Percentiles rank a stretch among this genome's conserved stretches.
Evolutionary conservation across 192 early-diverging fungal genomes (phyloP).

Genomic region (Backusella circina): DNA sequence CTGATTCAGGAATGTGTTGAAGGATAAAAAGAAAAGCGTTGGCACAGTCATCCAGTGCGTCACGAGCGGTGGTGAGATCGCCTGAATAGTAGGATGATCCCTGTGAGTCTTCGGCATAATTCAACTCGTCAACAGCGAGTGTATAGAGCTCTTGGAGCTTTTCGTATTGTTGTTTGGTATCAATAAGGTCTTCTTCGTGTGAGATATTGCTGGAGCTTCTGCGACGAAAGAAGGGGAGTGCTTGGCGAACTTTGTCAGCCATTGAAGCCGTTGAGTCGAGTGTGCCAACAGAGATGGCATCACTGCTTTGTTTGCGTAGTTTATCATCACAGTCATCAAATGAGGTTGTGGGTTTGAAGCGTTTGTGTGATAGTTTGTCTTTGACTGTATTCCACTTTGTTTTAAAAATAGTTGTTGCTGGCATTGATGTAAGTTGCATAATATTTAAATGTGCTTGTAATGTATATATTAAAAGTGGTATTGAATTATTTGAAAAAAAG

Average conservation of each 20-base stretch:
- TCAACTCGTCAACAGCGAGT: conserved; percentile 9
- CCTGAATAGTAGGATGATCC: conserved; percentile 14
- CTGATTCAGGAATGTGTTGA: neutral
- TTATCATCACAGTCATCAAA: neutral
- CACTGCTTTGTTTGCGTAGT: neutral
- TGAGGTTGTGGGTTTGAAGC: neutral
- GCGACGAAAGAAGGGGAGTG: conserved; percentile 10
- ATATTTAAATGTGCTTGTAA: neutral
- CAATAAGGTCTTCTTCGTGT: neutral
- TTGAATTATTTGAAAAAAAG: neutral
- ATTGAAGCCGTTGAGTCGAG: neutral
- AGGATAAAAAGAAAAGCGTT: neutral
- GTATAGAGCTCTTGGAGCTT: conserved; percentile 5
- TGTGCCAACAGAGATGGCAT: conserved; percentile 11
- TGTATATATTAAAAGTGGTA: neutral
- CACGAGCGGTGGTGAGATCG: conserved; percentile 5
- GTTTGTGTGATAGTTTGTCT: neutral
- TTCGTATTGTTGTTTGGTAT: neutral
- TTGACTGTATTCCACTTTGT: conserved; percentile 5
- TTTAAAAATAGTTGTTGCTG: conserved; percentile 5
- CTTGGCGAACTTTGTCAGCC: conserved; percentile 11
- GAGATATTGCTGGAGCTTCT: neutral
- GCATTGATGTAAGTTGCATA: conserved; percentile 8
- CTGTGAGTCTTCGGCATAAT: conserved; percentile 12
- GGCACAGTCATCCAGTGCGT: conserved; percentile 10